A percentile compares a stretch with the other conserved stretches of the same genome.
Evolutionary conservation across 805 yeast species (phyloP).

Genomic region (Metschnikowia cubensis): DNA sequence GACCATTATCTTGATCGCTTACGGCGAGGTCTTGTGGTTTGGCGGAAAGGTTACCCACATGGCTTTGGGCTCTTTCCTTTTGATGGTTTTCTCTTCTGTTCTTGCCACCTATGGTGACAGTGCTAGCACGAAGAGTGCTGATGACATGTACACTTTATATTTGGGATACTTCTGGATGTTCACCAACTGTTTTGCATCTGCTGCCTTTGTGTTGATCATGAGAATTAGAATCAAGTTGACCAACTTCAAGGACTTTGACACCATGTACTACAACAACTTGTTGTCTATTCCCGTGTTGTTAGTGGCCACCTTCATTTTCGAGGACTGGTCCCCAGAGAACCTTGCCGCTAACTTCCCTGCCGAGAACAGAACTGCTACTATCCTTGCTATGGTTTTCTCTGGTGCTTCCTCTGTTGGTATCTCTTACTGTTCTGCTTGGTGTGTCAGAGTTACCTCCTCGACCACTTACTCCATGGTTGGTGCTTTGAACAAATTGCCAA

Average conservation of each 20-base stretch:
- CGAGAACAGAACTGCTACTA: constrained; percentile 61
- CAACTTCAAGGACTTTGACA: constrained; percentile 93
- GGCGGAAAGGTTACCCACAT: constrained; percentile 87
- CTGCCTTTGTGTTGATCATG: constrained; percentile 89
- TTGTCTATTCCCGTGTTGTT: constrained; percentile 87
- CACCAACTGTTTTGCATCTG: constrained; percentile 88
- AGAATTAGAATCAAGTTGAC: constrained; percentile 97
- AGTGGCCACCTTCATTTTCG: constrained; percentile 68
- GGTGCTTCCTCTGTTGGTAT: constrained; percentile 96
- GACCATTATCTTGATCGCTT: constrained; percentile 93
- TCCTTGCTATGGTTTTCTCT: constrained; percentile 82
- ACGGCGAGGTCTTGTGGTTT: constrained; percentile 97
- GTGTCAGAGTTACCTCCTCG: constrained; percentile 97
- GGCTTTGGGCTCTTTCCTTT: constrained; percentile 82
- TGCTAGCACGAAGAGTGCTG: constrained; percentile 35
- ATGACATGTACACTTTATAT: constrained; percentile 44
- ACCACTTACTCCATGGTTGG: constrained; percentile 99
- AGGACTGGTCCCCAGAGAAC: constrained; percentile 90
- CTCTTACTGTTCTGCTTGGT: constrained; percentile 99
- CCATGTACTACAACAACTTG: constrained; percentile 95
- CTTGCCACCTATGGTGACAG: constrained; percentile 91
- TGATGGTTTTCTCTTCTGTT: constrained; percentile 94
- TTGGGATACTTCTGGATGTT: constrained; percentile 97
- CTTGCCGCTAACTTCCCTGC: constrained; percentile 74
- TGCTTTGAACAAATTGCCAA: constrained; percentile 96